Conservation (phyloP, 306 rosid species). For the Vigna mungo region DNA sequence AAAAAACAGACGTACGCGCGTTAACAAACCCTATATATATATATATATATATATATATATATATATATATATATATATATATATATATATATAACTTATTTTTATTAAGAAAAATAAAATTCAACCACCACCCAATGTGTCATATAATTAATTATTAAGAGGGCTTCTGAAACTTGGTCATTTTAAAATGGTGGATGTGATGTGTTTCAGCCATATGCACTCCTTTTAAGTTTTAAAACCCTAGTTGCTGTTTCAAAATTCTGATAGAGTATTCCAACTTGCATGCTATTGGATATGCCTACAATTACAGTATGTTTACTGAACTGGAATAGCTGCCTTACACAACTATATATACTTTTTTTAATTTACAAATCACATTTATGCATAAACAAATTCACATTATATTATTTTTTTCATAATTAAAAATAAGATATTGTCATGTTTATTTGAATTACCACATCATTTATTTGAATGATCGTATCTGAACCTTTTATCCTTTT, state of each 20-base stretch:
- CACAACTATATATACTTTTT: background rate
- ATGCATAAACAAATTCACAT: background rate
- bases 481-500: too few relatives aligned
- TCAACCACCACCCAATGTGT: background rate
- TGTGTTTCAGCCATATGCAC: slow-evolving; percentile 1
- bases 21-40: too few relatives aligned
- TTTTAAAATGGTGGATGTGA: slow-evolving; percentile 3
- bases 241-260: background rate
- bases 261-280: slow-evolving; percentile 36
- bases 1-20: too few relatives aligned
- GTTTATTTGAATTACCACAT: too few relatives aligned
- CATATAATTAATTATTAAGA: background rate
- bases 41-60: too few relatives aligned
- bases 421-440: too few relatives aligned
- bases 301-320: background rate
- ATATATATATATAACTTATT: background rate
- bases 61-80: too few relatives aligned
- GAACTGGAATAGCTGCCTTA: slow-evolving; percentile 17
- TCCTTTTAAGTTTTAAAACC: slow-evolving; percentile 17
- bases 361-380: background rate
- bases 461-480: too few relatives aligned
- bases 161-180: background rate
- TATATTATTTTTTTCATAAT: background rate
- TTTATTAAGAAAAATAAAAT: background rate
- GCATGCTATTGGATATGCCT: slow-evolving; percentile 31